These are phyloP conservation scores for Fragaria nilgerrensis DNA, from an alignment of 306 rosid genomes.

Conservation along the genomic window DNA sequence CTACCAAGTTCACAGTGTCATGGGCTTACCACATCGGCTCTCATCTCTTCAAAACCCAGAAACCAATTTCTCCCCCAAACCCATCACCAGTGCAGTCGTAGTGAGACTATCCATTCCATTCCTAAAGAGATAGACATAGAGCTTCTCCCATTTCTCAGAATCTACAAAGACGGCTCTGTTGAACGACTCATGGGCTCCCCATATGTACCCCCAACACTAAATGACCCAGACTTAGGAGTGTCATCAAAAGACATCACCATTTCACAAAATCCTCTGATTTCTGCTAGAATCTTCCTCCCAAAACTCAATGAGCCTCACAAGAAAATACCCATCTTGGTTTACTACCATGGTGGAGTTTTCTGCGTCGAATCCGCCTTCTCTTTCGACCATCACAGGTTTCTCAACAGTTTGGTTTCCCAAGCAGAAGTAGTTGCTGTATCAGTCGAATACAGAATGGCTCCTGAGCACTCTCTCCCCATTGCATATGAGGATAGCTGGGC, in stretches of 20 bases:
- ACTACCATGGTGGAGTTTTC: constrained; percentile 50
- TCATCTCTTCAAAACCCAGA: not conserved
- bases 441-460: constrained; percentile 50
- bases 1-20: no score
- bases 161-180: constrained; percentile 47
- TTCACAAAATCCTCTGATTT: constrained; percentile 2
- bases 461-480: constrained; percentile 38
- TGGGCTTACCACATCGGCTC: no score
- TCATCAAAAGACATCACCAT: constrained; percentile 44
- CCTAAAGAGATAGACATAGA: not conserved
- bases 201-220: constrained; percentile 30
- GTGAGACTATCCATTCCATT: not conserved
- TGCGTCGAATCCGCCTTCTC: constrained; percentile 42
- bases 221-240: constrained; percentile 35
- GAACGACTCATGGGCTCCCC: constrained; percentile 39
- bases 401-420: constrained; percentile 37
- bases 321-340: constrained; percentile 38
- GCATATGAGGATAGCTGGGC: constrained; percentile 46
- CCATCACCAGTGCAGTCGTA: not conserved
- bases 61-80: not conserved
- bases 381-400: constrained; percentile 36
- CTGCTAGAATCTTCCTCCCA: constrained; percentile 45
- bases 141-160: constrained; percentile 31
- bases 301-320: not conserved
- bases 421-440: constrained; percentile 45